Percentiles rank a stretch among this genome's conserved stretches.
These are phyloP conservation scores for Xylariaceae sp. DNA, from an alignment of 2,329 filamentous ascomycete species.

Conservation along the genomic window DNA sequence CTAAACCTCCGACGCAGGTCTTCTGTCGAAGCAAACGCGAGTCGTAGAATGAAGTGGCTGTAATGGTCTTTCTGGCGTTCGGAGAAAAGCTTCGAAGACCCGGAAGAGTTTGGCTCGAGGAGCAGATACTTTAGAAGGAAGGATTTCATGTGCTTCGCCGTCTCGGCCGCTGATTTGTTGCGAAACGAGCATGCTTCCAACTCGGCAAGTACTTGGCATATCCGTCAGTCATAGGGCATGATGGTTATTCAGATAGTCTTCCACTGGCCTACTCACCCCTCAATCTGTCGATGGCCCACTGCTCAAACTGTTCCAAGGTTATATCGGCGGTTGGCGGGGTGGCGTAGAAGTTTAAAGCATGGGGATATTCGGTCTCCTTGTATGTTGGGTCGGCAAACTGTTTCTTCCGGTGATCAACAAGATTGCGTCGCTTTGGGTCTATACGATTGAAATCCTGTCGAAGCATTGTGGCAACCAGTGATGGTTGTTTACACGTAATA, in stretches of 20 bases:
- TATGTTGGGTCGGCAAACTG: conserved; percentile 77
- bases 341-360: conserved; percentile 88
- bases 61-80: conserved; percentile 96
- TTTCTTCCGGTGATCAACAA: conserved; percentile 74
- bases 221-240: conserved; percentile 15
- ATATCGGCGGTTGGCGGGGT: conserved; percentile 88
- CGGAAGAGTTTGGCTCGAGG: conserved; percentile 27
- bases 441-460: conserved; percentile 41
- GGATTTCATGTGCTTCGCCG: conserved; percentile 74
- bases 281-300: conserved; percentile 93
- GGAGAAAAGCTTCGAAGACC: conserved; percentile 48
- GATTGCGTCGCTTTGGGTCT: conserved; percentile 68
- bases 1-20: conserved; percentile 83
- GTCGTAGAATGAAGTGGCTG: conserved; percentile 90
- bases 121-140: conserved; percentile 65
- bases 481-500: too few relatives aligned
- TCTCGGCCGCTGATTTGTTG: conserved; percentile 81
- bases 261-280: conserved; percentile 50
- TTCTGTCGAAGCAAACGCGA: conserved; percentile 88
- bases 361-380: conserved; percentile 72
- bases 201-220: conserved; percentile 65
- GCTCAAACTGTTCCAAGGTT: conserved; percentile 93
- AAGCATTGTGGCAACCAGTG: conserved; percentile 21
- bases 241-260: neutral
- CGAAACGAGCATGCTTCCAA: conserved; percentile 93